Base-by-base conservation (phyloP, 2,329 filamentous ascomycete species). In the Monilinia fructicola region DNA sequence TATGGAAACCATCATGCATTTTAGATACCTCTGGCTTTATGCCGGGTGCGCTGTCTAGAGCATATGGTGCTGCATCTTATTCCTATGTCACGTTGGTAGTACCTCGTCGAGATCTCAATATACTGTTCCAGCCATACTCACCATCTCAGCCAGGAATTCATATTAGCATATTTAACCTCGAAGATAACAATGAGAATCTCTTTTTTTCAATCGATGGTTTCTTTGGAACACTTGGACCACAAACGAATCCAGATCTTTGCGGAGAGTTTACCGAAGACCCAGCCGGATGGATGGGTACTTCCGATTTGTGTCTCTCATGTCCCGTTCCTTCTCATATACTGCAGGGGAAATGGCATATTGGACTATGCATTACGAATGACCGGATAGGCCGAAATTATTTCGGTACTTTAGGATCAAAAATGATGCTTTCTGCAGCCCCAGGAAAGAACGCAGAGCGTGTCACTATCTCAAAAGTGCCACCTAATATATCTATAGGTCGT, bases 191-290 rank as follows among this genome's bases (percentile, higher is more conserved):
- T 21, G 12, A 42, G 4, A 0, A 56, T 56, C 7, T 42, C 40
- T 56, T 56, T 28, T 28, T 56, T 28, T 42, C 38, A 11, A 11
- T 56, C 3, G 54, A 56, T 16, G 6, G 21, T 42, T 56, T 56
- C 54, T 56, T 56, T 56, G 54, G 54, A 21, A 42, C 54, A 11
- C 54, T 56, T 28, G 40, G 26, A 12, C 54, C 54, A 56, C 38
- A 56, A 28, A 56, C 54, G 2, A 23, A 56, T 28, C 38, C 54
- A 42, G 54, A 56, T 12, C 14, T 56, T 4, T 56, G 54, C 40
- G 38, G 54, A 10, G 54, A 56, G 18, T 11, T 56, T 10, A 42
- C 42, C 23, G 54, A 56, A 21, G 54, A 42, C 18, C 38, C 54
- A 18, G 35, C 14, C 16, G 54, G 54, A 14, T 56, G 35, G 35